Conservation (phyloP, 129 eudicot species). For the Glebionis coronaria region DNA sequence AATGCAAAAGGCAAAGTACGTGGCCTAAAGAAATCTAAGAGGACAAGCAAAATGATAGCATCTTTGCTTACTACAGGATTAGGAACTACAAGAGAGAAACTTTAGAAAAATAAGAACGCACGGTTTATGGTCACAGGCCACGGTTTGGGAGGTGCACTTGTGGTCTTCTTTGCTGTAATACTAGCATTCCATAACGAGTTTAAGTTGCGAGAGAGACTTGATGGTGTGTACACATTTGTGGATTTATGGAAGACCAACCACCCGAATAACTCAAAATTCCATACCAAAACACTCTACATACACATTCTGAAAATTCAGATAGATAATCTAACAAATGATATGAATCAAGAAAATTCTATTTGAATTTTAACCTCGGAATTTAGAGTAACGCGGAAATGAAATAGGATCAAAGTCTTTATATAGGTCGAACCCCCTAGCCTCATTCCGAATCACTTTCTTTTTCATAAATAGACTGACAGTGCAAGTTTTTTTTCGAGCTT, state of each 20-base stretch:
- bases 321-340: background rate
- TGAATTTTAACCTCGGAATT: background rate
- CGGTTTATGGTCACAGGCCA: slow-evolving; percentile 57
- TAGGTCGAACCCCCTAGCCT: background rate
- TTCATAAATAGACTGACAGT: slow-evolving; percentile 7
- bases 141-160: slow-evolving; percentile 66
- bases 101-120: slow-evolving; percentile 26
- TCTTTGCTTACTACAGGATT: slow-evolving; percentile 46
- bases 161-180: slow-evolving; percentile 49
- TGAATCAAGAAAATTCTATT: background rate
- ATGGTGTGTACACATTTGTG: slow-evolving; percentile 60
- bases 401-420: background rate
- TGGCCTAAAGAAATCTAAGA: slow-evolving; percentile 33
- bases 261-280: too few relatives aligned
- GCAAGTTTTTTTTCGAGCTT: slow-evolving; percentile 28
- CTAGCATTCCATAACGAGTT: slow-evolving; percentile 41
- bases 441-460: slow-evolving; percentile 12
- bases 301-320: background rate
- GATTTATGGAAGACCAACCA: too few relatives aligned
- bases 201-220: slow-evolving; percentile 36
- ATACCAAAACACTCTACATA: too few relatives aligned
- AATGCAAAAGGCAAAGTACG: background rate
- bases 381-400: background rate
- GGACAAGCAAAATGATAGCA: background rate
- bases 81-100: slow-evolving; percentile 21